phyloP scores from a whole-genome alignment of 1,284 basidiomycete species.

The Volvariella volvacea region DNA sequence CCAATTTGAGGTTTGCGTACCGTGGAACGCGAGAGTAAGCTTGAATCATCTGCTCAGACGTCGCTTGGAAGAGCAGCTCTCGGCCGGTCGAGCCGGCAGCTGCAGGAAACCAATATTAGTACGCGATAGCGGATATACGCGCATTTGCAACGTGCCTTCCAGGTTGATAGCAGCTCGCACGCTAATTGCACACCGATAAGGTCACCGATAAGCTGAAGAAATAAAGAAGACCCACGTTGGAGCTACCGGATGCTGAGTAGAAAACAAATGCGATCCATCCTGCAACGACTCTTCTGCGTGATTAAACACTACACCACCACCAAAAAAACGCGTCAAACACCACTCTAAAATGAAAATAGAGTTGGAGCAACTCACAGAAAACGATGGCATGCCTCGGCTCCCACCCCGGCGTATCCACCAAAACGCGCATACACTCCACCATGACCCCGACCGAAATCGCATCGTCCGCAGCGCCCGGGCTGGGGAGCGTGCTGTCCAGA shows the following conservation, averaged over 20 bases:
- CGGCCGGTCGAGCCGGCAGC: constrained; percentile 87
- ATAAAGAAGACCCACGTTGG: constrained; percentile 47
- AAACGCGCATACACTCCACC: constrained; percentile 82
- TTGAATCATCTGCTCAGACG: constrained; percentile 88
- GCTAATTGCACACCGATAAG: constrained; percentile 25
- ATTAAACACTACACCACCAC: constrained; percentile 72
- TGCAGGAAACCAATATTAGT: constrained; percentile 14
- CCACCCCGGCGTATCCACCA: constrained; percentile 70
- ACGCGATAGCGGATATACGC: neutral
- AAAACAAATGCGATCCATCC: constrained; percentile 90
- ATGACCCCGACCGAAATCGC: constrained; percentile 86
- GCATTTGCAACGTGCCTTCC: constrained; percentile 49
- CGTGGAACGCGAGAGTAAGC: constrained; percentile 84
- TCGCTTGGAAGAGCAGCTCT: constrained; percentile 94
- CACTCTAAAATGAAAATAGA: neutral
- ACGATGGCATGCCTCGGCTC: constrained; percentile 77
- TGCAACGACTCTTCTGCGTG: constrained; percentile 93
- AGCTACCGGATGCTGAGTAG: constrained; percentile 78
- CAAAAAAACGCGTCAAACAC: neutral
- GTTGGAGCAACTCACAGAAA: constrained; percentile 55
- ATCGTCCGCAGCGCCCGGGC: constrained; percentile 87
- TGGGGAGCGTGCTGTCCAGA: constrained; percentile 77
- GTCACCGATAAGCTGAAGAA: too few relatives aligned
- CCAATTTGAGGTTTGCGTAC: too few relatives aligned
- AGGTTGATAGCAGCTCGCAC: constrained; percentile 89